Base-by-base conservation (phyloP, 108 stramenopile genomes). In the Cyclotella choctawhatcheeana region DNA sequence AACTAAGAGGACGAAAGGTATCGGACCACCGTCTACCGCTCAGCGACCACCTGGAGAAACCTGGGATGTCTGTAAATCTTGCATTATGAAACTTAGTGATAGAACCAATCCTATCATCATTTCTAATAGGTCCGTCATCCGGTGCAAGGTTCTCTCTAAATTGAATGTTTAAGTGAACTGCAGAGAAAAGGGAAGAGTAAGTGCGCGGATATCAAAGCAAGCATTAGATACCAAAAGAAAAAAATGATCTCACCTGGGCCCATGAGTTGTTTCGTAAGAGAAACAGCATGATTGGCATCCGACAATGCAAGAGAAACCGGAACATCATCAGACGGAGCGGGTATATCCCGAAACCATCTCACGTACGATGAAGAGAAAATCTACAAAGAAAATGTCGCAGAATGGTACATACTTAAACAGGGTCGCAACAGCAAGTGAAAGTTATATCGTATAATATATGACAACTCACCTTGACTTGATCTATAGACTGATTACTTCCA, bases 61-160 rank as follows among this genome's bases (percentile, higher is more conserved):
- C 86, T 56, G 93, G 81, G n/a, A 79, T 74, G 56, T 93, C 88
- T 22, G 93, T 93, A 50, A 93, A 93, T 32, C 86, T 82, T 17
- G 71, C 24, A 5, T 55, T 74, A 44, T 90, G 82, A 60, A 86
- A 91, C 47, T 67, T 81, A 34, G 89, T 87, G 8, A 77, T 60
- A 2, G 87, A 77, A n/a, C 81, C 83, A n/a, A 65, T 51, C 0
- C 92, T 65, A 29, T 83, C 74, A 45, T 91, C 88, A 47, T 89
- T 93, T 16, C 97, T 77, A 32, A 96, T 84, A 1, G 93, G 87
- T 2, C 97, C 97, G 25, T 62, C 85, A 32, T 90, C 89, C 0
- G 97, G 97, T 31, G 97, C 94, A 24, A 97, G 72, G 70, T 97
- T 97, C 71, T 97, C 97, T 34, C 95, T 79, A 62, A 97, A 96